Percentiles rank a stretch among this genome's conserved stretches.
These are phyloP conservation scores for Sporothrix globosa DNA, from an alignment of 2,329 filamentous ascomycete genomes.

Conservation along the genomic window DNA sequence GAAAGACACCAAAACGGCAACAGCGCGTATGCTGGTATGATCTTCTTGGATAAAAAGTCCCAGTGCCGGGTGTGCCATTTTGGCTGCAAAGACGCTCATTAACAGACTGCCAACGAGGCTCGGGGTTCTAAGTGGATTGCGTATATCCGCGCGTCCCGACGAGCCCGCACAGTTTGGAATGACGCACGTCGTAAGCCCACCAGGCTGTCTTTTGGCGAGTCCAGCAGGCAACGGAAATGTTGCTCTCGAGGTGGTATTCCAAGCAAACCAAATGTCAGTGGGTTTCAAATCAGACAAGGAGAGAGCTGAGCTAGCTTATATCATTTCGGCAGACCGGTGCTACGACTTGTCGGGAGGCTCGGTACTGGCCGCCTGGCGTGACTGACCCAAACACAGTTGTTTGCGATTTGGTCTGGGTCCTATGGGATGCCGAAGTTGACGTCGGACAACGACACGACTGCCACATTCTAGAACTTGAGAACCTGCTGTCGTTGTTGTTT, in stretches of 20 bases:
- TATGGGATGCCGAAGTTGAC: too few species aligned
- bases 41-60: neutral
- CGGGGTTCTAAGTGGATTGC: neutral
- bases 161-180: neutral
- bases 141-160: conserved; percentile 3
- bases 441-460: too few species aligned
- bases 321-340: neutral
- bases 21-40: neutral
- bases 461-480: too few species aligned
- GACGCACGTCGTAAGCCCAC: conserved; percentile 13
- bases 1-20: neutral
- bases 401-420: too few species aligned
- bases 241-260: neutral
- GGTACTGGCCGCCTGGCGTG: neutral
- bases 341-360: neutral
- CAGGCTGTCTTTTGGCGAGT: neutral
- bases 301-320: neutral
- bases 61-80: neutral
- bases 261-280: neutral
- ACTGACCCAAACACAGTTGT: neutral
- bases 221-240: neutral
- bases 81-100: neutral
- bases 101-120: neutral
- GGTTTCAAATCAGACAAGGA: neutral
- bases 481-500: too few species aligned